These are phyloP conservation scores for Didymella lethalis DNA, from an alignment of 2,329 filamentous ascomycete genomes.

Conservation along the genomic window DNA sequence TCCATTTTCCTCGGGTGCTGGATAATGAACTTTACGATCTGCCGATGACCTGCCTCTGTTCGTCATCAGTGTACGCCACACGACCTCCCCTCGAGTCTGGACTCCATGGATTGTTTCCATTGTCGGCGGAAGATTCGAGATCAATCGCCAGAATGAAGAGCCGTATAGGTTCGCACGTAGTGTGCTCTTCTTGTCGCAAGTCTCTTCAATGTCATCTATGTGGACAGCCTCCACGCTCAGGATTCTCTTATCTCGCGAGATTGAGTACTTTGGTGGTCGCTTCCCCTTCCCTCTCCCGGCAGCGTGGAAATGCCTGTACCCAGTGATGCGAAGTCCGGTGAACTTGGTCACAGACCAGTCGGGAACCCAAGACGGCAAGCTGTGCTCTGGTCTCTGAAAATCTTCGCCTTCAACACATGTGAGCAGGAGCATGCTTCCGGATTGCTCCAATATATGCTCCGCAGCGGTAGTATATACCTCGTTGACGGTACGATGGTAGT, in stretches of 20 bases:
- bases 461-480: conserved; percentile 27
- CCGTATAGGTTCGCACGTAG: conserved; percentile 10
- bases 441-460: conserved; percentile 25
- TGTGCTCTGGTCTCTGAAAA: conserved; percentile 17
- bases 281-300: not conserved
- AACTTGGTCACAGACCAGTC: conserved; percentile 25
- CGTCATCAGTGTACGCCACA: conserved; percentile 26
- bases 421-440: conserved; percentile 23
- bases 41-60: conserved; percentile 11
- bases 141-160: conserved; percentile 17
- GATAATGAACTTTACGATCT: conserved; percentile 2
- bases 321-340: conserved; percentile 24
- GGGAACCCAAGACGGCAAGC: conserved; percentile 32
- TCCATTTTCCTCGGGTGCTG: conserved; percentile 6
- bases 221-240: conserved; percentile 17
- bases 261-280: not conserved
- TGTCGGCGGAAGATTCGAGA: conserved; percentile 1
- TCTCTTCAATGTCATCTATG: conserved; percentile 16
- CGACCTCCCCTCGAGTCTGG: conserved; percentile 18
- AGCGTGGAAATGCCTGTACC: conserved; percentile 24
- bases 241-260: conserved; percentile 5
- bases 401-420: conserved; percentile 28
- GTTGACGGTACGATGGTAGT: conserved; percentile 14
- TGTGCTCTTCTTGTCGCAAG: conserved; percentile 14
- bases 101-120: conserved; percentile 14